These are phyloP conservation scores for Cucumis sativus DNA, from an alignment of 306 rosid genomes.

Conservation along the genomic window Cucumber_9930_V3 NC_026660.2:12840501-12841000, in stretches of 20 bases:
- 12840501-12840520: not conserved
- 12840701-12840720: not conserved
- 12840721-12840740: not conserved
- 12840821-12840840: slow-evolving; percentile 34
- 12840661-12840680: not conserved
- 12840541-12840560: not conserved
- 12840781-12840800: slow-evolving; percentile 11
- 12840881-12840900: slow-evolving; percentile 7
- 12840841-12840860: slow-evolving; percentile 9
- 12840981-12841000: slow-evolving; percentile 70
- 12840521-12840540: not conserved
- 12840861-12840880: slow-evolving; percentile 35
- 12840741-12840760: not conserved
- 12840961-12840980: slow-evolving; percentile 27
- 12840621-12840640: not conserved
- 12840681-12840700: not conserved
- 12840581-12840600: not conserved
- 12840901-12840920: not conserved
- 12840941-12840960: not conserved
- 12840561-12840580: too few species aligned
- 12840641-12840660: not conserved
- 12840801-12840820: slow-evolving; percentile 18
- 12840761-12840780: not conserved
- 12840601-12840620: not conserved
- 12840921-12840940: not conserved